Base-by-base conservation (phyloP, 2,329 filamentous ascomycete genomes). In the Fusarium mexicanum region DNA sequence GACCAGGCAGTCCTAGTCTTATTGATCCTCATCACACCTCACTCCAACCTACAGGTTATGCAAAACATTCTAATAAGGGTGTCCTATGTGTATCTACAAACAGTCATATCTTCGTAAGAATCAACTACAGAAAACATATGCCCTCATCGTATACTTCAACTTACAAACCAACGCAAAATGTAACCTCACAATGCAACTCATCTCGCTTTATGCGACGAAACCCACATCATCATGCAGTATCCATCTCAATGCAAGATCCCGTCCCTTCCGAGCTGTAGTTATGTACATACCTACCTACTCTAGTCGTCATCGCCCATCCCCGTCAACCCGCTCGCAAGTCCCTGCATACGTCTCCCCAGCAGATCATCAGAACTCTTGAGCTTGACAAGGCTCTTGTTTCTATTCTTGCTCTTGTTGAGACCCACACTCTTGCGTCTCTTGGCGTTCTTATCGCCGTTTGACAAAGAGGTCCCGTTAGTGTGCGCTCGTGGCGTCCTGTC, bases 281-380 rank as follows among this genome's bases (percentile, higher is more conserved):
- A 51, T n/a, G 47, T 50, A 31, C 16, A 8, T 24, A 47, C 44
- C 20, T 20, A 31, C 47, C 6, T 24, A 8, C 51, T 43, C 51
- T 73, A 83, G 41, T 84, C 82, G 24, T 87, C 86, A 64, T 86
- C 85, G 4, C 82, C 83, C 61, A 84, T 70, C 18, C 88, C 86
- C 31, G 87, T 88, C 78, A 91, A 77, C 1, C 87, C 85, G 12
- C 86, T 87, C 6, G 87, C 86, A 26, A 91, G 82, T 3, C 89
- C 89, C 65, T 90, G 85, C 89, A 91, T 91, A 54, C 89, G 84
- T 71, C 89, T 81, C 1, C 87, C 85, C 17, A 91, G 82, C 74
- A 91, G 75, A 75, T 91, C 89, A 66, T 90, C 89, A 44, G 87
- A 86, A 79, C 89, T 90, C 67, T 86, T 86, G 55, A 91, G 83